Evolutionary conservation across 2,329 filamentous ascomycete genomes (phyloP), one percentile per base, ranked within the genome.

Genomic region (Ophiocordyceps camponoti-saundersi): DNA sequence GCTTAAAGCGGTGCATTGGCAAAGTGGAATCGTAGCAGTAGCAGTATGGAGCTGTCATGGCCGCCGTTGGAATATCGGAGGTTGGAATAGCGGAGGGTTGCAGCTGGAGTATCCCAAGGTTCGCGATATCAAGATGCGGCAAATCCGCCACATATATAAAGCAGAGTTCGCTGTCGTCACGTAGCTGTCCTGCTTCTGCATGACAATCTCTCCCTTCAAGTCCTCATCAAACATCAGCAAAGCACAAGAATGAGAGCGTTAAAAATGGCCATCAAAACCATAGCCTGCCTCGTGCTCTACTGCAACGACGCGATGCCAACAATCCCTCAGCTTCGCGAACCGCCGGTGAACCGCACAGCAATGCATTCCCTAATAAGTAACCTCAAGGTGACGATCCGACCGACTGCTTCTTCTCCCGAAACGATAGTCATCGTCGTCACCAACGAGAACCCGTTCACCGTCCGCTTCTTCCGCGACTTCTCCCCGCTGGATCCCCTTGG

Each of bases 391-490:
- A 55, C 58, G 47, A 53, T 62, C 30, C 51, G 53, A 46, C 60
- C 64, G 50, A 58, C 60, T 20, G 54, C 53, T 45, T 49, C 54
- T 22, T 59, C 59, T 50, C 59, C 61, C 44, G 61, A 58, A 16
- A 59, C 59, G n/a, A 48, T 68, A 26, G 53, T 55, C 12, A 51
- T 64, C 48, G 58, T 56, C 20, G 60, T 67, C 43, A 61, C 59
- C 49, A 68, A 68, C 57, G 56, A 56, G 11, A 55, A 61, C 50
- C 51, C 58, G n/a, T 44, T 50, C 23, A 51, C 61, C 26, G 56
- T 67, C 42, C 66, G 62, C 16, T 51, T 68, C 12, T 56, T 66
- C 44, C 50, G 53, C 16, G 67, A 65, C 62, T 51, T 62, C 45
- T 62, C 65, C 6, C 65, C 65, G 34, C 55, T 68, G 40, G 65